Evolutionary conservation across 805 yeast species (phyloP).

Genomic region (Pichia exigua): DNA sequence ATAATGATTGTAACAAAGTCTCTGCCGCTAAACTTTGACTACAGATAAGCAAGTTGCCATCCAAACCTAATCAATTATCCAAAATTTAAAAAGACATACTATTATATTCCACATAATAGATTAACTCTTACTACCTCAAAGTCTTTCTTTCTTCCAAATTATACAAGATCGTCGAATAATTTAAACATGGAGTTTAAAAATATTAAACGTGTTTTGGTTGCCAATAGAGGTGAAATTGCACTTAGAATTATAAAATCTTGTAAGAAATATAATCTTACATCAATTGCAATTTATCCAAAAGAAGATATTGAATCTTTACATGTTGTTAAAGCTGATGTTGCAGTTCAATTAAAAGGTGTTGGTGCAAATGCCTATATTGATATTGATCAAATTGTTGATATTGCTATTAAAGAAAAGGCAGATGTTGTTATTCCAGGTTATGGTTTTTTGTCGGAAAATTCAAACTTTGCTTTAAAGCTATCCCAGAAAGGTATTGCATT

Average conservation of each 20-base stretch:
- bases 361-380: slow-evolving; percentile 25
- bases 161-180: neutral
- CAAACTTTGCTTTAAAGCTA: slow-evolving; percentile 17
- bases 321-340: slow-evolving; percentile 22
- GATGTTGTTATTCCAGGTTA: slow-evolving; percentile 35
- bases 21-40: neutral
- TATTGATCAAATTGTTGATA: slow-evolving; percentile 17
- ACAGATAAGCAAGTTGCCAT: neutral
- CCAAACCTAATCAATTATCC: too few relatives aligned
- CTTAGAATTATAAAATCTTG: slow-evolving; percentile 20
- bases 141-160: neutral
- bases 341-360: slow-evolving; percentile 17
- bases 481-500: slow-evolving; percentile 15
- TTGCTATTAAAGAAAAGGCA: slow-evolving; percentile 26
- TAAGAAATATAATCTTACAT: slow-evolving; percentile 11
- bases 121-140: neutral
- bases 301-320: slow-evolving; percentile 26
- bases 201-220: slow-evolving; percentile 17
- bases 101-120: too few relatives aligned
- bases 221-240: slow-evolving; percentile 24
- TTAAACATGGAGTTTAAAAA: slow-evolving; percentile 5
- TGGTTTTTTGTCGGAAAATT: slow-evolving; percentile 33
- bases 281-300: slow-evolving; percentile 21
- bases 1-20: too few relatives aligned
- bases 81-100: neutral